Evolutionary conservation across 768 basidiomycete genomes (phyloP), one percentile per base, ranked within the genome.

Genomic region (Termitomyces heimii): DNA sequence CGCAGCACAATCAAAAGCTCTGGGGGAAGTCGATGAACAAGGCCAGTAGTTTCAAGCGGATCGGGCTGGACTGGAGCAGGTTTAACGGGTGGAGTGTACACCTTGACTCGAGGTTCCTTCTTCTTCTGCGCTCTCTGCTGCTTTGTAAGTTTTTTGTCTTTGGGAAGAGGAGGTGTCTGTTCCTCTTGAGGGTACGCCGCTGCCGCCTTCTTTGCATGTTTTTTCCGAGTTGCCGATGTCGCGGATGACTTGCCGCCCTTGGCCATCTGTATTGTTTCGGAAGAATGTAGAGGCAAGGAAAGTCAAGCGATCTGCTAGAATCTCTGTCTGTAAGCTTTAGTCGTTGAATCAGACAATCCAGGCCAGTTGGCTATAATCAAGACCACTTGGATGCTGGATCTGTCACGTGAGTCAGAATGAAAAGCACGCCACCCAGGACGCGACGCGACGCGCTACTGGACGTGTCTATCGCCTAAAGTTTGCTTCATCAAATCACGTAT

Each of bases 211-310:
- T 88, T 83, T 16, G 89, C 89, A 68, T 96, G 92, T 71, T 97
- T 98, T 78, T 96, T 97, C 58, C 94, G 84, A 9, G 95, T 98
- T 5, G 75, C 92, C 0, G 91, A 85, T 0, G 85, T 78, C 24
- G 94, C 93, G 4, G 92, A 95, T 3, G 89, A 89, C 67, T 90
- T 92, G 18, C 71, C 66, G 44, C 74, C 71, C 58, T 77, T 78
- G 52, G 69, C 73, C 76, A 78, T 78, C 18, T 44, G 22, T 20
- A 29, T 48, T 50, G 42, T 51, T 40, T 39, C 42, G 26, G 24
- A 44, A 53, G 32, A 52, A 3, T 31, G 1, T 34, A 26, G 2
- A 28, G 5, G 5, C 13, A 14, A 24, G 13, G 1, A 31, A 31
- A 6, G 1, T 31, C 29, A 29, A 39, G 7, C 39, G 12, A 39